These are phyloP conservation scores for Metarhizium humberi DNA, from an alignment of 2,329 filamentous ascomycete species.

Conservation along the genomic window DNA sequence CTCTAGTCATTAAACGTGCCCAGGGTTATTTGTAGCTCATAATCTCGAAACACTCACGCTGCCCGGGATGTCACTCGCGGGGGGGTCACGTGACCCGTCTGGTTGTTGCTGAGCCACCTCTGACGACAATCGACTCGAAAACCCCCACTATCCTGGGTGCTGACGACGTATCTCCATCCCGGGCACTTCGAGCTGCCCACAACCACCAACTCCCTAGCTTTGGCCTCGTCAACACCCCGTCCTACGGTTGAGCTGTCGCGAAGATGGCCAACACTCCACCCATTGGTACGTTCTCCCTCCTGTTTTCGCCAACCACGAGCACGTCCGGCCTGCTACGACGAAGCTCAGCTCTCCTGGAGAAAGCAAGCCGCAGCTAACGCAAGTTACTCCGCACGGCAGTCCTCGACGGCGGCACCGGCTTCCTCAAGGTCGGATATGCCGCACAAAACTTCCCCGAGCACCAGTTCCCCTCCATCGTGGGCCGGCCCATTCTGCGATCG, in stretches of 20 bases:
- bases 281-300: slow-evolving; percentile 37
- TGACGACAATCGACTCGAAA: slow-evolving; percentile 22
- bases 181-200: slow-evolving; percentile 3
- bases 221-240: not conserved
- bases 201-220: slow-evolving; percentile 1
- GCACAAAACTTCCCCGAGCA: slow-evolving; percentile 99
- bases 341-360: not conserved
- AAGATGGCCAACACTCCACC: slow-evolving; percentile 43
- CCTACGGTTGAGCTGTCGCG: slow-evolving; percentile 13
- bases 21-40: no score
- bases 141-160: slow-evolving; percentile 22
- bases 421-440: slow-evolving; percentile 98
- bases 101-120: slow-evolving; percentile 19
- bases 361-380: slow-evolving; percentile 8
- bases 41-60: no score
- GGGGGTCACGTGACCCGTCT: slow-evolving; percentile 24
- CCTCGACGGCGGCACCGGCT: slow-evolving; percentile 98
- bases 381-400: slow-evolving; percentile 42
- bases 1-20: no score
- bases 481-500: slow-evolving; percentile 90
- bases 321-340: not conserved
- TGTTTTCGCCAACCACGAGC: slow-evolving; percentile 13
- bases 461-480: slow-evolving; percentile 97
- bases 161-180: slow-evolving; percentile 7
- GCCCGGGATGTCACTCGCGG: no score